Percentiles rank a stretch among this genome's conserved stretches.
Conservation (phyloP, 768 basidiomycete species). For the Auriscalpium vulgare region DNA sequence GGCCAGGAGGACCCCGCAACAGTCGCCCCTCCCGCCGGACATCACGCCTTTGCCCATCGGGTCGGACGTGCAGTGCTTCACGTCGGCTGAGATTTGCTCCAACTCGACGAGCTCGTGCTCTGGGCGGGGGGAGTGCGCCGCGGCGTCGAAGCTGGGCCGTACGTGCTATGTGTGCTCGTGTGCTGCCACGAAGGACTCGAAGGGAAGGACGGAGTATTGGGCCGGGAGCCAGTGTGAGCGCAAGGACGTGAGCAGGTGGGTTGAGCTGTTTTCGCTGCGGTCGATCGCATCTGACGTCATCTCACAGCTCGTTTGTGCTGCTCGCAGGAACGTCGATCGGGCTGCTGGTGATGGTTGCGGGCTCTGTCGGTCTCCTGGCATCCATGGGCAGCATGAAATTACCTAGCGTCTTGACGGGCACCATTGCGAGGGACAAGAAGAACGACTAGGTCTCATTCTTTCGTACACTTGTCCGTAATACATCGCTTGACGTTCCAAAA, state of each 20-base stretch:
- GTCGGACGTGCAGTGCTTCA: slow-evolving; percentile 56
- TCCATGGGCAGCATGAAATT: slow-evolving; percentile 52
- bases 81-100: slow-evolving; percentile 43
- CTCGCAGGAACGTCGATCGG: slow-evolving; percentile 60
- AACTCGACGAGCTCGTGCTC: slow-evolving; percentile 62
- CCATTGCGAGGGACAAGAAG: slow-evolving; percentile 26
- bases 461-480: too few relatives aligned
- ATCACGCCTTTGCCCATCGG: slow-evolving; percentile 45
- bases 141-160: slow-evolving; percentile 49
- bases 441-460: slow-evolving; percentile 1
- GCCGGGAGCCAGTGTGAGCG: slow-evolving; percentile 70
- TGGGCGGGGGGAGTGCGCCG: slow-evolving; percentile 59
- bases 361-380: slow-evolving; percentile 59
- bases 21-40: slow-evolving; percentile 37
- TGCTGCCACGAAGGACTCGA: slow-evolving; percentile 37
- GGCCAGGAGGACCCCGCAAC: slow-evolving; percentile 26
- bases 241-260: slow-evolving; percentile 75
- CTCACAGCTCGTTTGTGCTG: slow-evolving; percentile 61
- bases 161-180: slow-evolving; percentile 44
- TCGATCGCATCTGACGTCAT: slow-evolving; percentile 1
- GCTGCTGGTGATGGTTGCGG: slow-evolving; percentile 57
- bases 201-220: slow-evolving; percentile 60
- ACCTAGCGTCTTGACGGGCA: slow-evolving; percentile 68
- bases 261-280: slow-evolving; percentile 11
- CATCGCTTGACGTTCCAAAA: too few relatives aligned